Evolutionary conservation across 2,329 filamentous ascomycete genomes (phyloP), one percentile per base, ranked within the genome.

Genomic region (Fusarium cicatricum): DNA sequence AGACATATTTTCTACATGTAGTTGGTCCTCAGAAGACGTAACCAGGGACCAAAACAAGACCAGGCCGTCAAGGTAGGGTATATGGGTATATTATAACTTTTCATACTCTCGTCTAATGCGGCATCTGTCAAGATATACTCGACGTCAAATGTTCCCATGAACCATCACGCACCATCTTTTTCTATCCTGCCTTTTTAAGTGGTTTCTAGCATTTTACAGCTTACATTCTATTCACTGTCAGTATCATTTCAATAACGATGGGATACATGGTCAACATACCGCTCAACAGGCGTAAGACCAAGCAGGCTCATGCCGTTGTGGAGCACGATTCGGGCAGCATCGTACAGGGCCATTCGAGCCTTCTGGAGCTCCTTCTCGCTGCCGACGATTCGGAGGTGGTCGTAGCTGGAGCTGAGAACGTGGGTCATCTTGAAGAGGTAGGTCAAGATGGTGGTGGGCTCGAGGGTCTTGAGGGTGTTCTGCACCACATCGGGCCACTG

Each of bases 381-480:
- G 48, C 90, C 90, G n/a, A 96, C 85, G 48, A 95, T 90, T 70
- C 90, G 86, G 58, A 96, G 80, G 56, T 91, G 87, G 69, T 93
- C 90, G 75, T 96, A 96, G 73, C 89, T 92, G 49, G 85, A 88
- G 77, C 88, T 92, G 49, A 96, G 76, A 21, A 85, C 80, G 75
- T 96, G 91, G 3, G 90, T 91, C 87, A 96, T 90, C 82, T 90
- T 91, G 82, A 94, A 95, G 38, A 95, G 80, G 72, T 94, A 77
- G n/a, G 75, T 78, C 61, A 78, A 72, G 52, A 75, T 73, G 8
- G 76, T 78, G 11, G 81, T 83, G 16, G 91, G 91, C 75, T 96
- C 92, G 17, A 92, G 83, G 1, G 91, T 96, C 80, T 90, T 91
- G 67, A 95, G 80, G 0, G 92, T 93, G 75, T 94, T 94, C 70